Evolutionary conservation across 2,329 filamentous ascomycete genomes (phyloP).

Genomic region (Diaporthe ilicicola): DNA sequence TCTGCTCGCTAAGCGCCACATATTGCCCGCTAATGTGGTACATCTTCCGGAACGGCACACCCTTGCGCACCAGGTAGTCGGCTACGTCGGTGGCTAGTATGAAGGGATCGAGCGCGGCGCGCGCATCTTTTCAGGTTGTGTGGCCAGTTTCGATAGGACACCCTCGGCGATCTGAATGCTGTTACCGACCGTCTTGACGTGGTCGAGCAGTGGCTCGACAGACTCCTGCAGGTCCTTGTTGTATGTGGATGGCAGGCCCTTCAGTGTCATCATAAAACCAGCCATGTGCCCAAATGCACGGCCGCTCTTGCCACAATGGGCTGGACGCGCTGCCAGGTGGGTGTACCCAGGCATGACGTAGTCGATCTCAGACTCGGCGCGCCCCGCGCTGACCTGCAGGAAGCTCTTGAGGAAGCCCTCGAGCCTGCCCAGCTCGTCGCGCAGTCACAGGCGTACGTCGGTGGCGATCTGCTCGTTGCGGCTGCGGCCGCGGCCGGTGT

Average conservation of each 20-base stretch:
- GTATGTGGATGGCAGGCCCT: slow-evolving; percentile 80
- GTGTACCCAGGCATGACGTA: slow-evolving; percentile 89
- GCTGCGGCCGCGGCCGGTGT: slow-evolving; percentile 84
- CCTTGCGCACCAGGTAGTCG: slow-evolving; percentile 70
- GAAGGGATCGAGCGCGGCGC: slow-evolving; percentile 54
- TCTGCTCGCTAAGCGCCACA: slow-evolving; percentile 73
- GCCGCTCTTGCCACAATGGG: slow-evolving; percentile 70
- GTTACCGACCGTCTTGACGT: slow-evolving; percentile 76
- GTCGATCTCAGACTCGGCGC: slow-evolving; percentile 79
- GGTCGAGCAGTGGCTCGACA: slow-evolving; percentile 79
- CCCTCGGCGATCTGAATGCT: slow-evolving; percentile 81
- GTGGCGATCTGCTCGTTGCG: slow-evolving; percentile 91
- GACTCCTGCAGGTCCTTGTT: slow-evolving; percentile 75
- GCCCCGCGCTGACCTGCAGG: slow-evolving; percentile 71
- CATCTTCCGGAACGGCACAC: slow-evolving; percentile 81
- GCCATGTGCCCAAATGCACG: slow-evolving; percentile 58
- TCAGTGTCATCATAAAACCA: slow-evolving; percentile 74
- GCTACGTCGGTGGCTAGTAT: slow-evolving; percentile 77
- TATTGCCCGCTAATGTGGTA: slow-evolving; percentile 80
- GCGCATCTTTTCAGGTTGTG: slow-evolving; percentile 77
- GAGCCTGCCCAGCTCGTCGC: slow-evolving; percentile 75
- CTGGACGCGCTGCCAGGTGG: slow-evolving; percentile 80
- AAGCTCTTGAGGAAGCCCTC: slow-evolving; percentile 75
- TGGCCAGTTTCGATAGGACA: slow-evolving; percentile 76
- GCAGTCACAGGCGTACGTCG: slow-evolving; percentile 90